Evolutionary conservation across 2,329 filamentous ascomycete species (phyloP).

Genomic region (Claviceps sp.): DNA sequence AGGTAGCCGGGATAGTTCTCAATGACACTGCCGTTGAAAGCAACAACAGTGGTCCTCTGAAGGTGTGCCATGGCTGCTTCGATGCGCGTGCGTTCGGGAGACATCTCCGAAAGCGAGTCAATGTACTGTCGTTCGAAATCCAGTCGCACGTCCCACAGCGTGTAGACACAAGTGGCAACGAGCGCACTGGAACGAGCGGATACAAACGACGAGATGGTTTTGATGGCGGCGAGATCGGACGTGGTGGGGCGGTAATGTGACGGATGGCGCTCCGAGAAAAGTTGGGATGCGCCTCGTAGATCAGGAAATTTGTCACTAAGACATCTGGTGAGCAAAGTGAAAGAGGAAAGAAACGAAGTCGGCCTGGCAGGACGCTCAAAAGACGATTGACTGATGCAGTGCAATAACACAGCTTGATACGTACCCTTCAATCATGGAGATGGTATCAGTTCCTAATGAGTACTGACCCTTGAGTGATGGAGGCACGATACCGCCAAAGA

Average conservation of each 20-base stretch:
- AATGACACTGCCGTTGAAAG: constrained; percentile 68
- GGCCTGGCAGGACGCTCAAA: neutral
- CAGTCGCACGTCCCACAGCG: constrained; percentile 43
- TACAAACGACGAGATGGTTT: constrained; percentile 38
- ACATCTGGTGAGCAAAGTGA: neutral
- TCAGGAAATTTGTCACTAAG: constrained; percentile 30
- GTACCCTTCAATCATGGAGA: constrained; percentile 44
- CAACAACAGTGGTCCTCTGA: constrained; percentile 51
- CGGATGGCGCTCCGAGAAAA: constrained; percentile 39
- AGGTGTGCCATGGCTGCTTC: constrained; percentile 36
- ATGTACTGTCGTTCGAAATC: constrained; percentile 29
- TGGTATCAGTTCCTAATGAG: constrained; percentile 45
- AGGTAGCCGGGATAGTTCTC: constrained; percentile 64
- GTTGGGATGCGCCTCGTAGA: constrained; percentile 28
- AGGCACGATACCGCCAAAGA: constrained; percentile 44
- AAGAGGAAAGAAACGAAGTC: neutral
- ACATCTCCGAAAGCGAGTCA: constrained; percentile 16
- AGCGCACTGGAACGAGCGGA: constrained; percentile 45
- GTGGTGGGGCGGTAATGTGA: constrained; percentile 25
- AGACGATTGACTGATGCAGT: neutral
- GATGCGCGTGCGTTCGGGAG: constrained; percentile 27
- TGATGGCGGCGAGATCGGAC: constrained; percentile 38
- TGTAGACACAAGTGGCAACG: constrained; percentile 44
- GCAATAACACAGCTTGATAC: constrained; percentile 14
- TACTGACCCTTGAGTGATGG: constrained; percentile 38